These are phyloP conservation scores for Rhipidocladum racemiflorum DNA, from an alignment of 176 grass and related monocot species.

Conservation along the genomic window DNA sequence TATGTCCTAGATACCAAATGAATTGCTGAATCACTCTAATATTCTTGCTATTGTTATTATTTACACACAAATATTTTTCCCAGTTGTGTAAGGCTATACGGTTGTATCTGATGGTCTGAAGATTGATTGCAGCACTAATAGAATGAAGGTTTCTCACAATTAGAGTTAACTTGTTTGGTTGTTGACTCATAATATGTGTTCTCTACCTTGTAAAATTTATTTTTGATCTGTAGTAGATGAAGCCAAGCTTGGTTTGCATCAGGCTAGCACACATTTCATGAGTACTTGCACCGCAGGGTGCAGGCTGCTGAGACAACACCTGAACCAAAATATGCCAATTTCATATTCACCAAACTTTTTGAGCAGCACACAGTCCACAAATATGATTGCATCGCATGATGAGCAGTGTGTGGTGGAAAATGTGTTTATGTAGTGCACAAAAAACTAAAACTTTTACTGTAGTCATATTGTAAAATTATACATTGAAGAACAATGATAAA, in stretches of 20 bases:
- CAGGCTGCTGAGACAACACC: background rate
- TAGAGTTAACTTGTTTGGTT: background rate
- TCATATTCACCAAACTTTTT: background rate
- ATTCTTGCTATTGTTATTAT: slow-evolving; percentile 8
- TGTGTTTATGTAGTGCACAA: background rate
- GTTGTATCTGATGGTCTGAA: background rate
- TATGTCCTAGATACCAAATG: slow-evolving; percentile 7
- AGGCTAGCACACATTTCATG: background rate
- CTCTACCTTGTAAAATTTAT: background rate
- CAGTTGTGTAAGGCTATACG: background rate
- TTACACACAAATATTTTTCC: background rate
- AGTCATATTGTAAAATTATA: slow-evolving; percentile 19
- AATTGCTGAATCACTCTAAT: background rate
- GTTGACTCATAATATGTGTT: background rate
- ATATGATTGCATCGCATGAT: background rate
- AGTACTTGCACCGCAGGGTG: background rate
- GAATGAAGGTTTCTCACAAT: background rate
- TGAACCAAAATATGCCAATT: background rate
- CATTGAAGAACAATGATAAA: background rate
- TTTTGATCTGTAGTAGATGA: slow-evolving; percentile 5
- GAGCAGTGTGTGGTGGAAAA: background rate
- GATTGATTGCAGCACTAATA: background rate
- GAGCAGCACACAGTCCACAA: background rate
- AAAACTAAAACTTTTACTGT: background rate
- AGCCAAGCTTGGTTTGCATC: slow-evolving; percentile 1